These are phyloP conservation scores for Porphyra umbilicalis DNA, from an alignment of 31 red algal species.

Conservation along the genomic window DNA sequence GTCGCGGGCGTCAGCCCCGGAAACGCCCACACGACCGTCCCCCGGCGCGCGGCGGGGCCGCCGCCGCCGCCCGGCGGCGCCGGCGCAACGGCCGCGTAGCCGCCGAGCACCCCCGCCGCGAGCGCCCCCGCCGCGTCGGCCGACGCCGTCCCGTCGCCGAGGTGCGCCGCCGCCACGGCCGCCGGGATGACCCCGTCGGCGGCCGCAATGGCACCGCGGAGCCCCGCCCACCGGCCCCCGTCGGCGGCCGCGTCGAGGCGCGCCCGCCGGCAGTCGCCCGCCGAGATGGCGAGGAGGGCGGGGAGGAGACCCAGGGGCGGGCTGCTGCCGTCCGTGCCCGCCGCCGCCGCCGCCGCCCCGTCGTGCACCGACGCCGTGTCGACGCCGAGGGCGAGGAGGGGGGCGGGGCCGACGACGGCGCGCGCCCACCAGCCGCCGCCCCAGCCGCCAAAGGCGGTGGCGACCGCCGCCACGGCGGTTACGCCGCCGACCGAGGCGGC, in stretches of 20 bases:
- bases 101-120: background rate
- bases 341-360: background rate
- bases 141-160: background rate
- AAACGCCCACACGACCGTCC: background rate
- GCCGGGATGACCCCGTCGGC: background rate
- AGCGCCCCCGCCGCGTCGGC: background rate
- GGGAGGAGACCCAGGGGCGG: background rate
- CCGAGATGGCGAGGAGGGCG: background rate
- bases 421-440: background rate
- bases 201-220: background rate
- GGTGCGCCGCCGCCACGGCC: background rate
- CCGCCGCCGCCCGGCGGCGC: background rate
- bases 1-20: background rate
- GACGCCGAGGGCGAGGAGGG: background rate
- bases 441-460: background rate
- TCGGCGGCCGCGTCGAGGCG: background rate
- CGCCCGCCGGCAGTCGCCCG: background rate
- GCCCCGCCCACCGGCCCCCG: background rate
- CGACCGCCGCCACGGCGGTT: background rate
- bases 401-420: background rate
- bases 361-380: background rate
- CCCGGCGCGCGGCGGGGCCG: background rate
- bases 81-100: background rate
- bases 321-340: no score
- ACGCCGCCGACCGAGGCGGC: background rate